These are phyloP conservation scores for Inga laurina DNA, from an alignment of 306 rosid species.

Conservation along the genomic window DNA sequence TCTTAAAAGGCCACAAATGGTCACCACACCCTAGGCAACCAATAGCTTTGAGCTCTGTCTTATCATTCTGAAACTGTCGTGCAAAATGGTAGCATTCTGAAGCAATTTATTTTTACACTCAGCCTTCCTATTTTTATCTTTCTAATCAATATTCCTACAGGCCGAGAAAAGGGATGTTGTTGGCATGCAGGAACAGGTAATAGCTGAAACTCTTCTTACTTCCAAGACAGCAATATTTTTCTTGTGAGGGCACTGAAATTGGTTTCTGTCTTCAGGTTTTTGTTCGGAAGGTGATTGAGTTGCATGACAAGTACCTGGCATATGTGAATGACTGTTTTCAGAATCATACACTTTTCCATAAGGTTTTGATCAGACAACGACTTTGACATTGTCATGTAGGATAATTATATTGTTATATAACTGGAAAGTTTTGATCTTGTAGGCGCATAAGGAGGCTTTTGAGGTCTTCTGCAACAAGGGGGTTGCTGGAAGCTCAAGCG, in stretches of 20 bases:
- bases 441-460: slow-evolving; percentile 96
- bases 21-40: neutral
- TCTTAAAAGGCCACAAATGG: neutral
- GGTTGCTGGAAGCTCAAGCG: slow-evolving; percentile 86
- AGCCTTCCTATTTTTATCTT: slow-evolving; percentile 29
- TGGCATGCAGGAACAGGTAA: slow-evolving; percentile 82
- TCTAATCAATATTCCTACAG: slow-evolving; percentile 47
- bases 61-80: slow-evolving; percentile 13
- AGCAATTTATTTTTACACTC: slow-evolving; percentile 33
- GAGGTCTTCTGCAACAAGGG: slow-evolving; percentile 89
- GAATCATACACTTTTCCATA: slow-evolving; percentile 90
- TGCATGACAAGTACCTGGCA: slow-evolving; percentile 86
- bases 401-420: slow-evolving; percentile 10
- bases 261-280: slow-evolving; percentile 64
- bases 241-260: slow-evolving; percentile 33
- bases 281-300: slow-evolving; percentile 82
- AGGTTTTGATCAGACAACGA: slow-evolving; percentile 53
- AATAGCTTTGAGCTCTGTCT: neutral
- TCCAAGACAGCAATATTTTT: neutral
- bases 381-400: slow-evolving; percentile 14
- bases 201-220: neutral
- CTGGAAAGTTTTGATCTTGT: slow-evolving; percentile 28
- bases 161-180: slow-evolving; percentile 81
- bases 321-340: slow-evolving; percentile 86
- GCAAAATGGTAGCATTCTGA: neutral